These are phyloP conservation scores for Sarocladium oryzae DNA, from an alignment of 2,329 filamentous ascomycete species.

Conservation along the genomic window DNA sequence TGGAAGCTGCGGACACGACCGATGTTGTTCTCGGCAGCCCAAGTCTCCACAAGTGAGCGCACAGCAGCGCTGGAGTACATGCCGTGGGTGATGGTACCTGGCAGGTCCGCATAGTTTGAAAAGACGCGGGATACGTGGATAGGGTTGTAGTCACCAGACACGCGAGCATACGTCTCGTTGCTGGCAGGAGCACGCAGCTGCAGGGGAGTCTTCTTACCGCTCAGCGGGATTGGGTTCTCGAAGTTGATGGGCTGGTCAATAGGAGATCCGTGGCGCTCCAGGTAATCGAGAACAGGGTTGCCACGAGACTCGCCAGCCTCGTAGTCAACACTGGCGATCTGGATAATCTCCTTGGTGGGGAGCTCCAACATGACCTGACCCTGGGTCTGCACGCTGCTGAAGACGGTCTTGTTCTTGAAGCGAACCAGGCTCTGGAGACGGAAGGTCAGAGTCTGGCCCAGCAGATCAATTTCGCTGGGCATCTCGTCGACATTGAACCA, in stretches of 20 bases:
- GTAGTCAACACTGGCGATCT: constrained; percentile 96
- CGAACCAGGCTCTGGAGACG: constrained; percentile 84
- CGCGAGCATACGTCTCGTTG: constrained; percentile 95
- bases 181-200: constrained; percentile 86
- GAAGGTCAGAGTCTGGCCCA: constrained; percentile 93
- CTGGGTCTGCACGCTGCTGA: constrained; percentile 84
- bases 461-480: constrained; percentile 69
- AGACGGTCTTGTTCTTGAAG: constrained; percentile 92
- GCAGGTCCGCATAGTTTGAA: constrained; percentile 88
- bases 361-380: constrained; percentile 92
- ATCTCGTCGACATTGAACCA: constrained; percentile 83
- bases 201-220: constrained; percentile 86
- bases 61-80: constrained; percentile 99
- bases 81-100: constrained; percentile 95
- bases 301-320: constrained; percentile 86
- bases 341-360: constrained; percentile 93
- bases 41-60: constrained; percentile 92
- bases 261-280: constrained; percentile 81
- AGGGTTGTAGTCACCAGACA: constrained; percentile 97
- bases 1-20: constrained; percentile 97
- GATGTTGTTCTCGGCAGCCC: constrained; percentile 98
- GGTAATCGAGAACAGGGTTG: constrained; percentile 94
- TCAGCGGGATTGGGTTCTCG: constrained; percentile 93
- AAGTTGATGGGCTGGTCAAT: constrained; percentile 97
- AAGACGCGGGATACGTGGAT: constrained; percentile 98